phyloP scores from a whole-genome alignment of 768 basidiomycete genomes.

The Suillus placidus region DNA sequence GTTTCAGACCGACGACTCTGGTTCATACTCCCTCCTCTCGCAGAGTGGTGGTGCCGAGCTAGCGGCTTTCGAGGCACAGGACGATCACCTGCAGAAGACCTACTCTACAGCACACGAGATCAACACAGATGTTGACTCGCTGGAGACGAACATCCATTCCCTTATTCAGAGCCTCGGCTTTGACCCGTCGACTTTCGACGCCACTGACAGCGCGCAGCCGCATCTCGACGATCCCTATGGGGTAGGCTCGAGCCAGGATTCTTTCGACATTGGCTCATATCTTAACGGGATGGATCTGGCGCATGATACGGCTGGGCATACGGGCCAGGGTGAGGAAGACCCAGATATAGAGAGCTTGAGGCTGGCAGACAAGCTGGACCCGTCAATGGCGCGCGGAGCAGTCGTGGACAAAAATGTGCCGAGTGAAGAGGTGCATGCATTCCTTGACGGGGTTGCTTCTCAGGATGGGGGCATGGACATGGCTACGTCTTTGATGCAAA shows the following conservation, averaged over 20 bases:
- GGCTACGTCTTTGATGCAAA: constrained; percentile 1
- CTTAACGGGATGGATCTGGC: constrained; percentile 37
- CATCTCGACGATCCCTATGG: constrained; percentile 13
- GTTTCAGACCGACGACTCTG: constrained; percentile 22
- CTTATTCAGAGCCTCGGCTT: constrained; percentile 73
- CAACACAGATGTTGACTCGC: constrained; percentile 69
- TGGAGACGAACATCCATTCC: constrained; percentile 68
- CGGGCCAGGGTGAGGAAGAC: constrained; percentile 26
- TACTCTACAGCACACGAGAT: constrained; percentile 69
- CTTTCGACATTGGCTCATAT: constrained; percentile 45
- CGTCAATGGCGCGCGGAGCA: constrained; percentile 35
- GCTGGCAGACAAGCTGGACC: constrained; percentile 36
- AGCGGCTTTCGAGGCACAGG: constrained; percentile 37
- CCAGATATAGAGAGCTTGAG: constrained; percentile 30
- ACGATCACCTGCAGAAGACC: constrained; percentile 50
- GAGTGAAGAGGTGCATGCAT: constrained; percentile 42
- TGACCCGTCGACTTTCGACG: constrained; percentile 45
- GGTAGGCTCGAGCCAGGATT: constrained; percentile 19
- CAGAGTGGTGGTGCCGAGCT: constrained; percentile 32
- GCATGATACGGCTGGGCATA: constrained; percentile 26
- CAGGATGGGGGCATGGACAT: constrained; percentile 27
- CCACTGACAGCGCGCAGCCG: background rate
- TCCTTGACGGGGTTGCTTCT: constrained; percentile 46
- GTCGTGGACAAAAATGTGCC: constrained; percentile 32
- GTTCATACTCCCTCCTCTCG: constrained; percentile 27